Evolutionary conservation across 305 asterid genomes (phyloP).

Genomic region (Plantago coronopus): DNA sequence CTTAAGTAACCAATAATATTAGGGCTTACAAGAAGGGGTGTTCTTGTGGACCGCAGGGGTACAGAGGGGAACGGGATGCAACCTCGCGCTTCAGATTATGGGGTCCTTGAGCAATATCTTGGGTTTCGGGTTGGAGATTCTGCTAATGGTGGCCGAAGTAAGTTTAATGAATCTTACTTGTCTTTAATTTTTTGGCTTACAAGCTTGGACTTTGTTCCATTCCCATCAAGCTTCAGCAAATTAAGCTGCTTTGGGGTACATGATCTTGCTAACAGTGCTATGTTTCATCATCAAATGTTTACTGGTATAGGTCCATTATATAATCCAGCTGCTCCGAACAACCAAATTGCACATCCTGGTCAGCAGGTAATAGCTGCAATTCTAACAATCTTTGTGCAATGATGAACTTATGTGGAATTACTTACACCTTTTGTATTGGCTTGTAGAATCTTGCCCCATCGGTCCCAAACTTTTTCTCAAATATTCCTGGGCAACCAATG

Average conservation of each 20-base stretch:
- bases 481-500: constrained; percentile 37
- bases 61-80: constrained; percentile 54
- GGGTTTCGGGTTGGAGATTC: constrained; percentile 65
- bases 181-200: constrained; percentile 2
- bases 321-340: constrained; percentile 33
- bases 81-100: constrained; percentile 57
- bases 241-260: background rate
- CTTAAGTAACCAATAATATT: background rate
- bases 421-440: constrained; percentile 18
- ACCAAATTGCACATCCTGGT: constrained; percentile 42
- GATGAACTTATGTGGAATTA: constrained; percentile 1
- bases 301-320: constrained; percentile 41
- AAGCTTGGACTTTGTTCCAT: constrained; percentile 11
- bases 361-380: constrained; percentile 40
- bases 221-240: constrained; percentile 14
- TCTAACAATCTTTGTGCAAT: constrained; percentile 12
- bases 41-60: constrained; percentile 55
- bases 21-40: constrained; percentile 18
- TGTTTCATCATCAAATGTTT: constrained; percentile 24
- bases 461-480: constrained; percentile 37
- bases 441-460: constrained; percentile 43
- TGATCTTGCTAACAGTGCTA: constrained; percentile 1
- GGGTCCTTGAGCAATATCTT: constrained; percentile 83
- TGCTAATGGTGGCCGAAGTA: constrained; percentile 48
- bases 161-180: constrained; percentile 16